phyloP scores from a whole-genome alignment of 495 filamentous ascomycete species.

The Staphylotrichum tortipilum region DNA sequence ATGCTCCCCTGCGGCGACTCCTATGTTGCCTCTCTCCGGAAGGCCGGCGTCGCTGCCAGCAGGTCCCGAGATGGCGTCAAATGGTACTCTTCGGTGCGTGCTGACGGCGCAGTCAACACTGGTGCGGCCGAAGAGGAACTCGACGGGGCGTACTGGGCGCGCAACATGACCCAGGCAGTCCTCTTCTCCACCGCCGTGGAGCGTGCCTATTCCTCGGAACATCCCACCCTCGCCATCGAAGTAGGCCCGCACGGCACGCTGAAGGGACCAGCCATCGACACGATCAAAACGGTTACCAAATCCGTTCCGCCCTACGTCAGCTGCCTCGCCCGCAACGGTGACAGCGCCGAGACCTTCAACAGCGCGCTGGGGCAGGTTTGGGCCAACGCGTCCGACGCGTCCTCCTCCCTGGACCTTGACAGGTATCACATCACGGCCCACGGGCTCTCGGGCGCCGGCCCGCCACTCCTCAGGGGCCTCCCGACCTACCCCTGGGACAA shows the following conservation, averaged over 20 bases:
- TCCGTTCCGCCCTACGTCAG: not conserved
- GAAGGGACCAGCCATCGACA: not conserved
- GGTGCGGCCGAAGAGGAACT: not conserved
- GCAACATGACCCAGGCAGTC: not conserved
- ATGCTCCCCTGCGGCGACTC: conserved; percentile 13
- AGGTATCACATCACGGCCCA: not conserved
- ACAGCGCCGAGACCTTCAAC: conserved; percentile 23
- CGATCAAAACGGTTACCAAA: not conserved
- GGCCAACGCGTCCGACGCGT: conserved; percentile 28
- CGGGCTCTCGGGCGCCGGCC: not conserved
- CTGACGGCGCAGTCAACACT: too few species aligned
- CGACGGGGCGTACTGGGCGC: not conserved
- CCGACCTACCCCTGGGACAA: conserved; percentile 47
- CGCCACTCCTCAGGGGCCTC: conserved; percentile 26
- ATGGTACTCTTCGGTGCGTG: too few species aligned
- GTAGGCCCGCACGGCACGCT: not conserved
- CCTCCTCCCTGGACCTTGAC: conserved; percentile 5
- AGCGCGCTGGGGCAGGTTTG: conserved; percentile 21
- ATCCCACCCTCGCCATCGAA: too few species aligned
- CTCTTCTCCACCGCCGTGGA: not conserved
- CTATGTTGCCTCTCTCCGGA: not conserved
- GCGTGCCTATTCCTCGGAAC: too few species aligned
- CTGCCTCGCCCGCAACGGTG: not conserved
- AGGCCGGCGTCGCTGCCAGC: too few species aligned
- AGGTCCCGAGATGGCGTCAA: too few species aligned